Conservation (phyloP, 495 filamentous ascomycete species). For the Neurospora pannonica region DNA sequence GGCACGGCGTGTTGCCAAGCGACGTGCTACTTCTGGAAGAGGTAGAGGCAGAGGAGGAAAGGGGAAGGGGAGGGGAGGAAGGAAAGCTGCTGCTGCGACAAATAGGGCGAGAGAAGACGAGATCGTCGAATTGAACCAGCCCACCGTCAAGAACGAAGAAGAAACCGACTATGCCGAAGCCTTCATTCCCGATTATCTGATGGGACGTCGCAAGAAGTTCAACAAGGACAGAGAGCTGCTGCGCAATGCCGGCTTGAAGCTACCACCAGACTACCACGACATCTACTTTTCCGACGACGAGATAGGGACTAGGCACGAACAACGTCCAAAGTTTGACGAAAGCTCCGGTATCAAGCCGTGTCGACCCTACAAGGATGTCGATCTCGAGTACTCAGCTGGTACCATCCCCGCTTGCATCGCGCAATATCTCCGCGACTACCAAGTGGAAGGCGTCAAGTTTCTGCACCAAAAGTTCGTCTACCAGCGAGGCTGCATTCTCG, state of each 20-base stretch:
- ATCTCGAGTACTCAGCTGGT: constrained; percentile 65
- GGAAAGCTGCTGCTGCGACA: background rate
- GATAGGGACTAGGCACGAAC: constrained; percentile 47
- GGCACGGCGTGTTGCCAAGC: constrained; percentile 11
- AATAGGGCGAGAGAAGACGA: background rate
- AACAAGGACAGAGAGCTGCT: constrained; percentile 48
- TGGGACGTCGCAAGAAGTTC: constrained; percentile 47
- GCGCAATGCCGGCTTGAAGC: constrained; percentile 56
- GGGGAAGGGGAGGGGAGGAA: constrained; percentile 5
- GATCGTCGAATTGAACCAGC: constrained; percentile 3
- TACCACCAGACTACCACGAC: constrained; percentile 74
- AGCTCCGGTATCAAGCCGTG: constrained; percentile 46
- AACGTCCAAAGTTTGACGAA: constrained; percentile 58
- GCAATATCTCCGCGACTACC: constrained; percentile 87
- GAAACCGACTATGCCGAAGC: constrained; percentile 21
- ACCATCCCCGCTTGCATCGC: constrained; percentile 84
- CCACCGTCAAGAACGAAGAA: constrained; percentile 10
- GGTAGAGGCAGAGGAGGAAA: constrained; percentile 16
- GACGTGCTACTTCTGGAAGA: constrained; percentile 10
- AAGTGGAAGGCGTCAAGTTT: constrained; percentile 77
- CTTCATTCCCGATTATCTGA: constrained; percentile 36
- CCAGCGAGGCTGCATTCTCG: constrained; percentile 81
- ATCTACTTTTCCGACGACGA: constrained; percentile 87
- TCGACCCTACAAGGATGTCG: constrained; percentile 63
- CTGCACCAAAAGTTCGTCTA: constrained; percentile 86